Conservation (phyloP, 305 asterid species). For the Solanum hybrid region DNA sequence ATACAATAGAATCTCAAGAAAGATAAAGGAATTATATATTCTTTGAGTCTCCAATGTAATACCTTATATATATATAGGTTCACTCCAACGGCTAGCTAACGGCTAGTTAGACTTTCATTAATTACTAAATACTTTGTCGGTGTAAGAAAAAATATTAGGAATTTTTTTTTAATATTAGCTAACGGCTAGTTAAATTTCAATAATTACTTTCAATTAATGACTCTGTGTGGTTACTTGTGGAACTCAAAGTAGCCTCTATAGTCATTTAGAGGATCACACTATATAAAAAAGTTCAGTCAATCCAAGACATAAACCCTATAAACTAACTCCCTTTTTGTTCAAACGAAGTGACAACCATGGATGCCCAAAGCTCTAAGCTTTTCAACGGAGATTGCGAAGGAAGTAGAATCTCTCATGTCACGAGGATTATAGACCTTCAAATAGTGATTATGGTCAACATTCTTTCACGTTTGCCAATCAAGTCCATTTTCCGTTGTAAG, state of each 20-base stretch:
- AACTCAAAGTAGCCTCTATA: background rate
- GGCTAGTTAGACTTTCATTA: background rate
- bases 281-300: background rate
- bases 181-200: background rate
- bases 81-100: background rate
- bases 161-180: background rate
- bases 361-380: background rate
- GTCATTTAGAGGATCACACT: background rate
- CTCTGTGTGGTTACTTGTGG: background rate
- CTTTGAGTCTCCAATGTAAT: too few relatives aligned
- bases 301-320: background rate
- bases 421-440: background rate
- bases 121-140: background rate
- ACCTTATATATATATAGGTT: too few relatives aligned
- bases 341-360: background rate
- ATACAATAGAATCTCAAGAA: background rate
- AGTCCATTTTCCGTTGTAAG: background rate
- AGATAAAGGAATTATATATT: background rate
- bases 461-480: background rate
- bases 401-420: background rate
- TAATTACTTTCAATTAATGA: background rate
- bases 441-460: background rate
- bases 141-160: background rate
- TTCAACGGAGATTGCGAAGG: background rate
- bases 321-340: background rate